These are phyloP conservation scores for Vachellia pachyceras DNA, from an alignment of 306 rosid genomes.

Conservation along the genomic window DNA sequence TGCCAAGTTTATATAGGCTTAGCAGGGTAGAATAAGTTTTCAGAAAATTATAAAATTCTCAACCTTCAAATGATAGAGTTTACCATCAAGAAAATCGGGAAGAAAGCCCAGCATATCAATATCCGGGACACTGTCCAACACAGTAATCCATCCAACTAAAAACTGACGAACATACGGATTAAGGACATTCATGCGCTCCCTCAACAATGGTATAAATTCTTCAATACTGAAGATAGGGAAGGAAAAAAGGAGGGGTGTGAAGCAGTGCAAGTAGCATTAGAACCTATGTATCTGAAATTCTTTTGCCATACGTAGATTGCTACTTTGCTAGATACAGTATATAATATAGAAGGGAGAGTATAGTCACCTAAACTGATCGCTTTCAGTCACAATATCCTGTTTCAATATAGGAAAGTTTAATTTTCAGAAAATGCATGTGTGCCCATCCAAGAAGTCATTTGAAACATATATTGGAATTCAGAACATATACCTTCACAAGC, in stretches of 20 bases:
- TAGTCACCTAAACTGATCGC: conserved; percentile 95
- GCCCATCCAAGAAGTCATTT: conserved; percentile 1
- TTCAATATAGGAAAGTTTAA: conserved; percentile 49
- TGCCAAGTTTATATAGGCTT: conserved; percentile 49
- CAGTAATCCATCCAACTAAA: conserved; percentile 99
- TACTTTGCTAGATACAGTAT: conserved; percentile 16
- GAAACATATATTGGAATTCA: conserved; percentile 23
- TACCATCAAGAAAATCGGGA: conserved; percentile 94
- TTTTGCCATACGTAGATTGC: conserved; percentile 31
- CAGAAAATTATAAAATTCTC: conserved; percentile 8
- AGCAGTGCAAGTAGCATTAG: conserved; percentile 28
- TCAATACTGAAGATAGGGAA: conserved; percentile 70
- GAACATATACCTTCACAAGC: conserved; percentile 80
- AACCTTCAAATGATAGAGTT: conserved; percentile 27
- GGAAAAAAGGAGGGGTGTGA: conserved; percentile 36
- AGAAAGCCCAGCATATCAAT: conserved; percentile 99
- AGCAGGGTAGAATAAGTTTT: conserved; percentile 37
- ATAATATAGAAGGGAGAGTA: conserved; percentile 38
- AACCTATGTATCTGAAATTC: conserved; percentile 36
- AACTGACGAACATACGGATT: conserved; percentile 99
- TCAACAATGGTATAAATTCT: conserved; percentile 94
- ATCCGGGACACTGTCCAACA: conserved; percentile 96
- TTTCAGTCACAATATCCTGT: conserved; percentile 99
- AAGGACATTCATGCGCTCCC: conserved; percentile 99
- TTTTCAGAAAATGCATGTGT: conserved; percentile 5